Evolutionary conservation across 2,329 filamentous ascomycete species (phyloP).

Genomic region (Trichoderma atroviride): DNA sequence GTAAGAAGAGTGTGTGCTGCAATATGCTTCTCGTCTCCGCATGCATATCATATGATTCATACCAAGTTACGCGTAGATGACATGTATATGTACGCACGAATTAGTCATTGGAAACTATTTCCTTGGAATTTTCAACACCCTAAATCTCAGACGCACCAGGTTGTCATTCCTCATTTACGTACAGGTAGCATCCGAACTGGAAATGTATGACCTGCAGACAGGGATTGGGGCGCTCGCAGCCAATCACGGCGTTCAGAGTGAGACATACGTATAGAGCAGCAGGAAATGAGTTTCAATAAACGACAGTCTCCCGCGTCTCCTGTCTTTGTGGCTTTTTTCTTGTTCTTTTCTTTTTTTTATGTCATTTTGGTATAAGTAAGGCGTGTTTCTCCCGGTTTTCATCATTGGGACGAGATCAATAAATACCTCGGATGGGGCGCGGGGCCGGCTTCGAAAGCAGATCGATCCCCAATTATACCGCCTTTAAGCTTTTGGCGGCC

Average conservation of each 20-base stretch:
- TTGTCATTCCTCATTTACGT: neutral
- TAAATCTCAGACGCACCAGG: neutral
- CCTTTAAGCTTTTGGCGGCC: neutral
- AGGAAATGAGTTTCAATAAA: neutral
- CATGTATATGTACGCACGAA: neutral
- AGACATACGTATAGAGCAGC: constrained; percentile 6
- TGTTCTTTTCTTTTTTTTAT: neutral
- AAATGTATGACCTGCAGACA: neutral
- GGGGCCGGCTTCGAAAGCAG: constrained; percentile 1
- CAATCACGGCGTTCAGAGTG: constrained; percentile 11
- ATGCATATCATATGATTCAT: neutral
- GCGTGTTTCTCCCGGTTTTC: neutral
- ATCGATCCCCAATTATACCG: neutral
- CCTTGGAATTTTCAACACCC: neutral
- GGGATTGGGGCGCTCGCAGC: neutral
- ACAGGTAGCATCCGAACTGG: neutral
- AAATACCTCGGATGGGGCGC: constrained; percentile 18
- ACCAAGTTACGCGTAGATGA: too few species aligned
- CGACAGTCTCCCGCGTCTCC: neutral
- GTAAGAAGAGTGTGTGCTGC: neutral
- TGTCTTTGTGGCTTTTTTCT: neutral
- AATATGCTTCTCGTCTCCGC: neutral
- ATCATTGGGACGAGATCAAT: neutral
- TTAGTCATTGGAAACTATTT: neutral
- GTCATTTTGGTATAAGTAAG: neutral